A percentile compares a stretch with the other conserved stretches of the same genome.
These are phyloP conservation scores for Chenopodium berlandieri DNA, from an alignment of 148 eudicot genomes.

Conservation along the genomic window DNA sequence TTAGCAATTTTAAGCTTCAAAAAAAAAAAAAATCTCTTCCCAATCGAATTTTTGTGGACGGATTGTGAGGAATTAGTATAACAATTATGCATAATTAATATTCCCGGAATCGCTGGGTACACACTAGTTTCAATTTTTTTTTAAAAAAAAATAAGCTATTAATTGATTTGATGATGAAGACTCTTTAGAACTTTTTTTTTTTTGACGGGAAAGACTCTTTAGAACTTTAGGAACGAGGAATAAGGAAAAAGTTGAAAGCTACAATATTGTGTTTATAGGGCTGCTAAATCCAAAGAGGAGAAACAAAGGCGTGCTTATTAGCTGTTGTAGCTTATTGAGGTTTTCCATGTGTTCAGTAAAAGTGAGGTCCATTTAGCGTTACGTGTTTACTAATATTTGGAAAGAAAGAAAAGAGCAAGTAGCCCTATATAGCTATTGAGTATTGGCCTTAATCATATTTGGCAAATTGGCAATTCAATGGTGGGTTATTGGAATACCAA, in stretches of 20 bases:
- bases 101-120: too few species aligned
- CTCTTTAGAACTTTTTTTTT: neutral
- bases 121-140: too few species aligned
- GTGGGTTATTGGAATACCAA: neutral
- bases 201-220: too few species aligned
- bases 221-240: neutral
- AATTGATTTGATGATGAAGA: too few species aligned
- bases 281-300: neutral
- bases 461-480: neutral
- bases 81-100: too few species aligned
- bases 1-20: too few species aligned
- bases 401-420: neutral
- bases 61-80: too few species aligned
- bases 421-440: neutral
- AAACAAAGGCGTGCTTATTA: neutral
- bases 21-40: too few species aligned
- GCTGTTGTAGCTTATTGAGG: neutral
- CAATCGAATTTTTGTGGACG: too few species aligned
- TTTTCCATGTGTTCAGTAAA: neutral
- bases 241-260: neutral
- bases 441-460: neutral
- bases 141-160: too few species aligned
- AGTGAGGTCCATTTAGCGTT: neutral
- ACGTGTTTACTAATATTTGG: neutral
- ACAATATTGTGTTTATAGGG: too few species aligned